A percentile compares a stretch with the other conserved stretches of the same genome.
These are phyloP conservation scores for Spathaspora passalidarum DNA, from an alignment of 805 yeast species.

Conservation along the genomic window DNA sequence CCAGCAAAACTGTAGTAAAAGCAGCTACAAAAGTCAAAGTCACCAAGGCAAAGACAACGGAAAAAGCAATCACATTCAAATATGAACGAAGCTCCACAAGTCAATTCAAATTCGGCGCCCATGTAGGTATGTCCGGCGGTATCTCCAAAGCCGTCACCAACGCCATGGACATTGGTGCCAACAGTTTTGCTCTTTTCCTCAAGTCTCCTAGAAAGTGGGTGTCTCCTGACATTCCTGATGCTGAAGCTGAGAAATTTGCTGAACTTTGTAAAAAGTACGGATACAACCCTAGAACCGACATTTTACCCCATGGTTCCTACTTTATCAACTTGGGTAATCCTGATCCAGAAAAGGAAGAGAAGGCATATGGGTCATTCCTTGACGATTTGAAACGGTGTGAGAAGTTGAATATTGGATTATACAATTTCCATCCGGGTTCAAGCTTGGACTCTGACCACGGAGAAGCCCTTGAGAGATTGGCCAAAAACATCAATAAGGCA, in stretches of 20 bases:
- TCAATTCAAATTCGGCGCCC: constrained; percentile 74
- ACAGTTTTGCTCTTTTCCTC: constrained; percentile 85
- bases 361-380: constrained; percentile 71
- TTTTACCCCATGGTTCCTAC: constrained; percentile 93
- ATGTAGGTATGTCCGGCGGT: constrained; percentile 82
- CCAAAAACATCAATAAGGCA: constrained; percentile 77
- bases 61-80: constrained; percentile 14
- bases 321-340: constrained; percentile 92
- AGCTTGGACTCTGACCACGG: constrained; percentile 65
- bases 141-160: constrained; percentile 63
- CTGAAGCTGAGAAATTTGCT: constrained; percentile 66
- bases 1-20: constrained; percentile 2
- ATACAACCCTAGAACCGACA: constrained; percentile 72
- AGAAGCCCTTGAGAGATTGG: constrained; percentile 65
- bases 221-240: constrained; percentile 68
- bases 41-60: no score
- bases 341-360: constrained; percentile 70
- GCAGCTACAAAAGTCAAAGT: constrained; percentile 4
- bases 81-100: constrained; percentile 13
- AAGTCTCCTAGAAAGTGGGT: constrained; percentile 92
- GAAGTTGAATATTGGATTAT: constrained; percentile 73
- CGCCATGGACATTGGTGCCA: constrained; percentile 54
- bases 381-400: constrained; percentile 92
- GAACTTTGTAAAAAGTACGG: constrained; percentile 58
- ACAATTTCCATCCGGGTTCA: constrained; percentile 94